Percentiles rank a stretch among this genome's conserved stretches.
Evolutionary conservation across 768 basidiomycete species (phyloP).

Genomic region (Heimioporus sp.): DNA sequence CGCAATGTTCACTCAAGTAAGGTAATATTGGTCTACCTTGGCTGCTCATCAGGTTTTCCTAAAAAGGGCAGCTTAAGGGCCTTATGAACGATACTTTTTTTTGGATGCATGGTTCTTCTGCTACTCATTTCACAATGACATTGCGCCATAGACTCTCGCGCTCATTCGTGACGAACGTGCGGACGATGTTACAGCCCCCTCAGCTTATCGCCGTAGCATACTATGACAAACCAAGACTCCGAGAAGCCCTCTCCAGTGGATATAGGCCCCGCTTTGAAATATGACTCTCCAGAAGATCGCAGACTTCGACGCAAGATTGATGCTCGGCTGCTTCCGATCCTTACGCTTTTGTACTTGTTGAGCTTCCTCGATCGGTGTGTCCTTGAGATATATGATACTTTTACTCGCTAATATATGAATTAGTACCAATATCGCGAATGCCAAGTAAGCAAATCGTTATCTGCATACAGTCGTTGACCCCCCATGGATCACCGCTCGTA

Average conservation of each 20-base stretch:
- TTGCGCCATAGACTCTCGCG: slow-evolving; percentile 6
- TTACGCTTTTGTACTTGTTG: slow-evolving; percentile 40
- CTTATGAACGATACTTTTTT: too few species aligned
- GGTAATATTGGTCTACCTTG: too few species aligned
- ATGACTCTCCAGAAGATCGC: not conserved
- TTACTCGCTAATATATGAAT: not conserved
- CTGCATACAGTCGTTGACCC: not conserved
- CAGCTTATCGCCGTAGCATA: not conserved
- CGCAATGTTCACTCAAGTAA: too few species aligned
- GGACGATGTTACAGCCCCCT: too few species aligned
- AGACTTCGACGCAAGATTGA: slow-evolving; percentile 35
- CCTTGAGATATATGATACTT: not conserved
- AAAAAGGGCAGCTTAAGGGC: too few species aligned
- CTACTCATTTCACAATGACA: not conserved
- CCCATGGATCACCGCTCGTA: slow-evolving; percentile 15
- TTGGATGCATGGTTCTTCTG: too few species aligned
- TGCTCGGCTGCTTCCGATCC: slow-evolving; percentile 36
- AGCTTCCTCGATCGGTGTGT: slow-evolving; percentile 40
- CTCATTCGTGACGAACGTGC: not conserved
- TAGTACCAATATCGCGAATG: slow-evolving; percentile 40
- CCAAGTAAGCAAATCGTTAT: slow-evolving; percentile 19
- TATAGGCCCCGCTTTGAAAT: not conserved
- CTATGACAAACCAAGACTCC: not conserved
- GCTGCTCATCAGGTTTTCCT: too few species aligned
- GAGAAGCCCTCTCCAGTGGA: not conserved